Evolutionary conservation across 345 rosid genomes (phyloP).

Genomic region (Hibiscus trionum): DNA sequence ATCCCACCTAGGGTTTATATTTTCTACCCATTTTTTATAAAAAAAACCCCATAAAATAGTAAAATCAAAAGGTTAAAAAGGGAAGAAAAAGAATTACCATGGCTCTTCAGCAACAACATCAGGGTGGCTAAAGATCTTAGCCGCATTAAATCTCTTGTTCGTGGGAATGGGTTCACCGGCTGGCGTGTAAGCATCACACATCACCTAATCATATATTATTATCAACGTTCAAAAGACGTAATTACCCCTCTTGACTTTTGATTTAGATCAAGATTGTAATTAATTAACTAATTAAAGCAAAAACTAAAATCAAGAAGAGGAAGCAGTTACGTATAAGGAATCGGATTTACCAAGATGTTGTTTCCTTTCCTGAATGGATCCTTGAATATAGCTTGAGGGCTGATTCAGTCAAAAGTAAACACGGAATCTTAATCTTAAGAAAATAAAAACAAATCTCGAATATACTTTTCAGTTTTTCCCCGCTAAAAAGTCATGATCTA

Average conservation of each 20-base stretch:
- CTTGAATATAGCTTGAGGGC: slow-evolving; percentile 67
- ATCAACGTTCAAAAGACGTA: neutral
- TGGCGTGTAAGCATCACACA: slow-evolving; percentile 74
- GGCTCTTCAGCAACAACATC: slow-evolving; percentile 53
- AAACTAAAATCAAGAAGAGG: slow-evolving; percentile 4
- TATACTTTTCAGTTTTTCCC: neutral
- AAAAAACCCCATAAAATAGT: neutral
- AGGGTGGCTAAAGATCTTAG: slow-evolving; percentile 57
- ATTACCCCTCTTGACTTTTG: slow-evolving; percentile 9
- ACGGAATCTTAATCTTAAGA: neutral
- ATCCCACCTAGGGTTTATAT: neutral
- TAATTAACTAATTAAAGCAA: neutral
- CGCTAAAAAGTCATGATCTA: neutral
- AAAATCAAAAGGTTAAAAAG: neutral
- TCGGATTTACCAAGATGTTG: slow-evolving; percentile 55
- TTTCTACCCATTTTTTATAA: neutral
- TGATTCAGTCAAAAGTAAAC: slow-evolving; percentile 14
- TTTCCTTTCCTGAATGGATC: slow-evolving; percentile 70
- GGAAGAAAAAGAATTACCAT: slow-evolving; percentile 30
- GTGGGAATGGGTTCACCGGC: slow-evolving; percentile 68
- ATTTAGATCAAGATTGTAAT: too few species aligned
- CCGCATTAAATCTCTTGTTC: slow-evolving; percentile 57
- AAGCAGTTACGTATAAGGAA: neutral
- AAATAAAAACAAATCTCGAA: neutral
- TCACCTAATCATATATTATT: slow-evolving; percentile 35